Evolutionary conservation across 2,329 filamentous ascomycete genomes (phyloP).

Genomic region (Leptographium flavum): DNA sequence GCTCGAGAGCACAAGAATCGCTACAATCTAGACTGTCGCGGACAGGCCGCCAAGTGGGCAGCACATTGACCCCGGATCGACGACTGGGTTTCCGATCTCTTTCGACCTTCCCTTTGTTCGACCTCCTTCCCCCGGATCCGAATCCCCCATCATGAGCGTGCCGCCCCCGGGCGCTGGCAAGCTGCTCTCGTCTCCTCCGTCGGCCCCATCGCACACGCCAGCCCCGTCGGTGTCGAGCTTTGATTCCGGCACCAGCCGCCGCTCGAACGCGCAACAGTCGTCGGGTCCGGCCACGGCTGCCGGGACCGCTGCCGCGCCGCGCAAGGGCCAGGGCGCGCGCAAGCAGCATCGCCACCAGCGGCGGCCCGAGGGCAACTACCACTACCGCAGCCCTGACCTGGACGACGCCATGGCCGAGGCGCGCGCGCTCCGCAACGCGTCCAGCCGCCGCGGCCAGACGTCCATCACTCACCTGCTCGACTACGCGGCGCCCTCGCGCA

Average conservation of each 20-base stretch:
- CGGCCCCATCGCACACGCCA: slow-evolving; percentile 26
- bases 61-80: not conserved
- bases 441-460: slow-evolving; percentile 77
- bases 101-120: not conserved
- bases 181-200: slow-evolving; percentile 28
- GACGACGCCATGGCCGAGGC: slow-evolving; percentile 84
- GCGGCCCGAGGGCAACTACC: slow-evolving; percentile 36
- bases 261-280: slow-evolving; percentile 22
- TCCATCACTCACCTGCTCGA: slow-evolving; percentile 96
- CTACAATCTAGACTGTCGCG: no score
- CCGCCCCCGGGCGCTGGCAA: slow-evolving; percentile 31
- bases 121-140: not conserved
- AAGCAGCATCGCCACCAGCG: slow-evolving; percentile 77
- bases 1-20: not conserved
- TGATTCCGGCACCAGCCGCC: slow-evolving; percentile 36
- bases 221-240: slow-evolving; percentile 30
- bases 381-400: slow-evolving; percentile 40
- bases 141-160: slow-evolving; percentile 19
- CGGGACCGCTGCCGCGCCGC: slow-evolving; percentile 30
- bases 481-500: slow-evolving; percentile 67
- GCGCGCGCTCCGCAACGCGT: slow-evolving; percentile 39
- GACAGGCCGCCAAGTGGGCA: no score
- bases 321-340: slow-evolving; percentile 62
- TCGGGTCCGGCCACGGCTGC: slow-evolving; percentile 16
- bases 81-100: not conserved